phyloP scores from a whole-genome alignment of 495 filamentous ascomycete species.

The Penicillium chermesinum region DNA sequence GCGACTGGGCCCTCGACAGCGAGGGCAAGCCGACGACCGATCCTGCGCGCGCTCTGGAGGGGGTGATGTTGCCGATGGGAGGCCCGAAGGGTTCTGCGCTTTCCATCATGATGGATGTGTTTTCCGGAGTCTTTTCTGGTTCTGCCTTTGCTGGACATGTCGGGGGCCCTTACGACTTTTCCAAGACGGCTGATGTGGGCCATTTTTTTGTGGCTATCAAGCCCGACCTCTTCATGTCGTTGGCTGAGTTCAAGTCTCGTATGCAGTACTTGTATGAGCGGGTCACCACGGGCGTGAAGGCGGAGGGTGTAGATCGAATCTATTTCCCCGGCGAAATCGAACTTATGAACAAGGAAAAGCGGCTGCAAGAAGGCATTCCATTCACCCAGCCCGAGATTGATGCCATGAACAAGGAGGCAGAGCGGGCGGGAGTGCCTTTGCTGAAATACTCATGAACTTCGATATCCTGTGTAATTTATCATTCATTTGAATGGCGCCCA shows the following conservation, averaged over 20 bases:
- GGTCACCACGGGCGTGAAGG: not conserved
- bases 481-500: not conserved
- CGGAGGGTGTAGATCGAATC: not conserved
- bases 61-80: constrained; percentile 26
- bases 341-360: not conserved
- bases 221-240: constrained; percentile 25
- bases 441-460: not conserved
- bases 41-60: constrained; percentile 19
- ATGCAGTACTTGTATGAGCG: constrained; percentile 16
- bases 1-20: constrained; percentile 26
- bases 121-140: constrained; percentile 23
- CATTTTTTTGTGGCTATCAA: constrained; percentile 28
- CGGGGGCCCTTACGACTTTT: constrained; percentile 20
- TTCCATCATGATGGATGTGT: constrained; percentile 32
- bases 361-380: not conserved
- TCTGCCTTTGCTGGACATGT: constrained; percentile 28
- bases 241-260: constrained; percentile 16
- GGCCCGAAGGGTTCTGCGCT: constrained; percentile 29
- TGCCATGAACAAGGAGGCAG: not conserved
- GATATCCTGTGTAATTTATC: not conserved
- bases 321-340: constrained; percentile 2
- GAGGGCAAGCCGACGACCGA: constrained; percentile 24
- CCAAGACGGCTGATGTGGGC: constrained; percentile 21
- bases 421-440: not conserved
- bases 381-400: not conserved